Evolutionary conservation across 2,329 filamentous ascomycete species (phyloP).

Genomic region (Colletotrichum sp.): DNA sequence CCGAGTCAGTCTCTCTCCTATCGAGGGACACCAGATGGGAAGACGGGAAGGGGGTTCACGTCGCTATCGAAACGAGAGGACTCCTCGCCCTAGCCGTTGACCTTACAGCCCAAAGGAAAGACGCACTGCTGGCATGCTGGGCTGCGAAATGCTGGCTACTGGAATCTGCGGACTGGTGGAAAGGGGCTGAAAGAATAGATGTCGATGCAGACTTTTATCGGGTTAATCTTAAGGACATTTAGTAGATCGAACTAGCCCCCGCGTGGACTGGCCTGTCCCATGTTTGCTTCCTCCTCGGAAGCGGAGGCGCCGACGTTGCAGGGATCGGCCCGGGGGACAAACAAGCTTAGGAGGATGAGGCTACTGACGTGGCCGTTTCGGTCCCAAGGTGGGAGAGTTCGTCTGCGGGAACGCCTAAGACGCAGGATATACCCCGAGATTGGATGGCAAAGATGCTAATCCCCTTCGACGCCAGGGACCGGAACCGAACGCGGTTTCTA

Average conservation of each 20-base stretch:
- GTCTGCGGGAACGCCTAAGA: neutral
- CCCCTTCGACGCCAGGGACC: neutral
- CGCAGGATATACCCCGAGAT: neutral
- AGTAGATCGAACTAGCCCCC: neutral
- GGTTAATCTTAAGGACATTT: neutral
- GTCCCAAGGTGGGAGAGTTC: neutral
- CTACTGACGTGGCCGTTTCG: neutral
- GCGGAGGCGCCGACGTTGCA: neutral
- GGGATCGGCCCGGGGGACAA: neutral
- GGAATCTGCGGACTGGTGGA: neutral
- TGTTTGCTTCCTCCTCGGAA: neutral
- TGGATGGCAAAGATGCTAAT: neutral
- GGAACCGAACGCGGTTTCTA: neutral
- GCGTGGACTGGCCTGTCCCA: neutral
- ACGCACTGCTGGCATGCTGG: slow-evolving; percentile 9
- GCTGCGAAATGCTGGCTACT: neutral
- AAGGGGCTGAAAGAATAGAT: neutral
- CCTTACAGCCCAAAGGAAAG: neutral
- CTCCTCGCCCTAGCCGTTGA: neutral
- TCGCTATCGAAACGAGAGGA: neutral
- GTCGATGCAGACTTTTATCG: neutral
- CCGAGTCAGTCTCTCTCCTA: neutral
- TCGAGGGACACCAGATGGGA: neutral
- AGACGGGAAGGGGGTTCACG: neutral
- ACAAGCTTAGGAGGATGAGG: neutral